Evolutionary conservation across 495 filamentous ascomycete genomes (phyloP), one percentile per base, ranked within the genome.

Genomic region (Hypoxylon lienhwacheense): DNA sequence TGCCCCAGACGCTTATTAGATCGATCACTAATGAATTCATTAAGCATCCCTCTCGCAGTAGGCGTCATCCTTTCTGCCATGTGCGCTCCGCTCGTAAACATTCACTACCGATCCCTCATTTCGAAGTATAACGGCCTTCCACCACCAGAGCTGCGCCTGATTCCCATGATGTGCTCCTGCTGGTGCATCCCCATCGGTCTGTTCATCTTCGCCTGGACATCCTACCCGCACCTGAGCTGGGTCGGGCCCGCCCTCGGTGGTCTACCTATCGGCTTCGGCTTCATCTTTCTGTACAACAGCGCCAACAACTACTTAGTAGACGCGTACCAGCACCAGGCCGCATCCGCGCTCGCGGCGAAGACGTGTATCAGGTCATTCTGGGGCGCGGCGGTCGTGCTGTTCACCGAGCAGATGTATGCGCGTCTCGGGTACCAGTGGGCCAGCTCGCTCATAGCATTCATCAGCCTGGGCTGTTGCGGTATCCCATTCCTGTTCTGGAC

Each of bases 141-240:
- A 1, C 87, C 87, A 1, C 83, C 88, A 8, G 89, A 95, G 64
- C 70, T 78, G 7, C 82, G 89, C 33, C 74, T 95, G 6, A 86
- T 90, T 44, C 88, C 88, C 8, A 91, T 92, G 88, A 92, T 95
- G 89, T 64, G 77, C 14, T 83, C 82, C 20, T 92, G 88, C 77
- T 91, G 87, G 87, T 77, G 81, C 55, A 81, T 91, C 59, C 87
- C 87, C 0, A 73, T 88, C 36, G 87, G 86, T 8, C 72, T 91
- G 4, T 91, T 92, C 70, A 88, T 91, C 66, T 92, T 92, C 68
- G 89, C 87, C 25, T 91, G 89, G 89, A 81, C 85, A 1, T 88
- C 85, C 0, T 91, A 86, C 66, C 75, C 80, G 4, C 46, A 46
- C 0, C 59, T 91, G 1, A 77, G 69, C 59, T 91, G 87, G 88